Base-by-base conservation (phyloP, 495 filamentous ascomycete species). In the Melanomma pulvis-pyrius region DNA sequence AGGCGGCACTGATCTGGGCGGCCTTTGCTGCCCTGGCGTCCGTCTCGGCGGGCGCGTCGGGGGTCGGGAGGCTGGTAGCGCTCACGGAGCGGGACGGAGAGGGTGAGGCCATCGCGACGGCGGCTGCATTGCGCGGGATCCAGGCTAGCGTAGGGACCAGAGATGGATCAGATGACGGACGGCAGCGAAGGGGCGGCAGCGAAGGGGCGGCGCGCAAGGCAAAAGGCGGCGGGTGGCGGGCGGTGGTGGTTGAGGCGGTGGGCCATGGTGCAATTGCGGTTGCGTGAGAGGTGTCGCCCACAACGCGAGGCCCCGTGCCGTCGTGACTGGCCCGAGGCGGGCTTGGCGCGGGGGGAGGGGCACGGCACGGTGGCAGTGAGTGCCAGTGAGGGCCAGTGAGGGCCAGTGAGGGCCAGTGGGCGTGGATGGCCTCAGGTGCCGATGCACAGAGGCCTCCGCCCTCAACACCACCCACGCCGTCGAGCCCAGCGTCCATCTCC, bases 1-100 rank as follows among this genome's bases (percentile, higher is more conserved):
- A 97, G 51, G 92, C 92, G 53, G 79, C 78, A 34, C 82, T 74
- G 65, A 96, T 92, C 26, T 79, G 77, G 55, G 71, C 71, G 50
- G 73, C 66, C 78, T 84, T 78, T 39, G 63, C 65, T 24, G 68
- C 58, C 59, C 64, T 67, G 12, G 55, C 61, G 19, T 68, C 44
- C 15, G 39, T 30, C 30, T 44, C 32, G 32, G 48, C 21, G 36
- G 46, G 41, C 11, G 52, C 34, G 12, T 24, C 59, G 41, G 28
- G 56, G 56, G 57, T 17, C 50, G 39, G 24, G 41, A 62, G n/a
- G 41, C 59, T 68, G 9, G 39, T 34, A 29, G 59, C 30, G 65
- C 65, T 68, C 39, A 58, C 21, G 15, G 57, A 61, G 57, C 59
- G 65, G 54, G 65, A 57, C 19, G 51, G 30, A 2, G 59, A 34